Conservation (phyloP, 2,329 filamentous ascomycete species). For the Exophiala calicioides region DNA sequence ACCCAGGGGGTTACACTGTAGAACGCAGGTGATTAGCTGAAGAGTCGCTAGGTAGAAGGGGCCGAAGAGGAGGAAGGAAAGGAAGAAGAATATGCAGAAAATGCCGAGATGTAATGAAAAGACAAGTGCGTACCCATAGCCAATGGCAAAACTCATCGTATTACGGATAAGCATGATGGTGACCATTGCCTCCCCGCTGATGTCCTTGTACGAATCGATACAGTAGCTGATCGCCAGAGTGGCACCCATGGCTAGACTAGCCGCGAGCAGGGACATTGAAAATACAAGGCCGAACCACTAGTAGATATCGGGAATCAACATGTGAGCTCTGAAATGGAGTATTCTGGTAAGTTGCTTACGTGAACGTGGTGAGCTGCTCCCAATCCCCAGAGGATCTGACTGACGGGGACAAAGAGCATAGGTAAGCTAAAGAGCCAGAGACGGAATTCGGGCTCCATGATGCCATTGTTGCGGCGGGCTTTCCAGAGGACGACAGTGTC, state of each 20-base stretch:
- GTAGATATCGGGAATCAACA: too few species aligned
- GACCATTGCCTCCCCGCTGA: slow-evolving; percentile 53
- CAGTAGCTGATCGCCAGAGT: slow-evolving; percentile 49
- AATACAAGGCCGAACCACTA: slow-evolving; percentile 54
- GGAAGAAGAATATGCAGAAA: too few species aligned
- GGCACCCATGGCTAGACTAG: slow-evolving; percentile 47
- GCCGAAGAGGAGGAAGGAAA: too few species aligned
- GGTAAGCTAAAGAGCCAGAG: slow-evolving; percentile 35
- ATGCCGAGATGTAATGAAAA: too few species aligned
- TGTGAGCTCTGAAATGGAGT: too few species aligned
- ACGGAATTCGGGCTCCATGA: slow-evolving; percentile 34
- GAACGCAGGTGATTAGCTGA: too few species aligned
- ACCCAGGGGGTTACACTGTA: too few species aligned
- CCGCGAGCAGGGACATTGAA: slow-evolving; percentile 50
- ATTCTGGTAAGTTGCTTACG: too few species aligned
- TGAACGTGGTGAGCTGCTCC: slow-evolving; percentile 52
- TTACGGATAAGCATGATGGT: slow-evolving; percentile 53
- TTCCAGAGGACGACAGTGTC: slow-evolving; percentile 31
- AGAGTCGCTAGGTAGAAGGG: too few species aligned
- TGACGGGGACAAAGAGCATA: slow-evolving; percentile 46
- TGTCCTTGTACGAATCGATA: slow-evolving; percentile 52
- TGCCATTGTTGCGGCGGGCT: slow-evolving; percentile 31
- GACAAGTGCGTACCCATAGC: too few species aligned
- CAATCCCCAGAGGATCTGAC: slow-evolving; percentile 54
- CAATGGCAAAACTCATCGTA: too few species aligned